Evolutionary conservation across 2,329 filamentous ascomycete genomes (phyloP).

Genomic region (Pseudocercospora crystallina): DNA sequence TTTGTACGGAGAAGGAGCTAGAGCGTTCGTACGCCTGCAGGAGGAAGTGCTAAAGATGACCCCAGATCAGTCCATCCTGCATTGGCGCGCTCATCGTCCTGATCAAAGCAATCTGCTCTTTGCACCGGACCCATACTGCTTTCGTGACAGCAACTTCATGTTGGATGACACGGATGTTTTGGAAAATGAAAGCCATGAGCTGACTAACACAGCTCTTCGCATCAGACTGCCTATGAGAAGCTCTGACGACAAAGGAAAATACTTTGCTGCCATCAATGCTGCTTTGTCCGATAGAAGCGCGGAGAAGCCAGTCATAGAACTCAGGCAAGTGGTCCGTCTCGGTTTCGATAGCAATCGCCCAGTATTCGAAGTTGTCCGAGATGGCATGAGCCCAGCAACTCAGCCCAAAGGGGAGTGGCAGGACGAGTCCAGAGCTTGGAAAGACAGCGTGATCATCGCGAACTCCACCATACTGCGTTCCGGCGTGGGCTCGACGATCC

Average conservation of each 20-base stretch:
- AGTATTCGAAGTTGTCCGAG: constrained; percentile 4
- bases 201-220: constrained; percentile 1
- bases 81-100: constrained; percentile 8
- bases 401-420: constrained; percentile 2
- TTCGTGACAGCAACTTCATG: neutral
- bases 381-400: neutral
- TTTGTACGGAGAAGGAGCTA: constrained; percentile 21
- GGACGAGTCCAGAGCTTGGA: constrained; percentile 1
- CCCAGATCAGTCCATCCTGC: constrained; percentile 23
- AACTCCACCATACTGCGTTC: constrained; percentile 2
- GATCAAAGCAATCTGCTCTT: neutral
- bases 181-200: constrained; percentile 2
- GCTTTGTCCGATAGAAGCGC: neutral
- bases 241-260: neutral
- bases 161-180: constrained; percentile 3
- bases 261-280: constrained; percentile 1
- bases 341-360: neutral
- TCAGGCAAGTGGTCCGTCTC: neutral
- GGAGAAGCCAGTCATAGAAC: constrained; percentile 1
- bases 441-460: neutral
- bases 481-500: too few species aligned
- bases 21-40: constrained; percentile 23
- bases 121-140: neutral
- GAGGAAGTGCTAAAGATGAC: constrained; percentile 19
- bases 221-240: constrained; percentile 3